Evolutionary conservation across 768 basidiomycete species (phyloP).

Genomic region (Solioccasus polychromus): DNA sequence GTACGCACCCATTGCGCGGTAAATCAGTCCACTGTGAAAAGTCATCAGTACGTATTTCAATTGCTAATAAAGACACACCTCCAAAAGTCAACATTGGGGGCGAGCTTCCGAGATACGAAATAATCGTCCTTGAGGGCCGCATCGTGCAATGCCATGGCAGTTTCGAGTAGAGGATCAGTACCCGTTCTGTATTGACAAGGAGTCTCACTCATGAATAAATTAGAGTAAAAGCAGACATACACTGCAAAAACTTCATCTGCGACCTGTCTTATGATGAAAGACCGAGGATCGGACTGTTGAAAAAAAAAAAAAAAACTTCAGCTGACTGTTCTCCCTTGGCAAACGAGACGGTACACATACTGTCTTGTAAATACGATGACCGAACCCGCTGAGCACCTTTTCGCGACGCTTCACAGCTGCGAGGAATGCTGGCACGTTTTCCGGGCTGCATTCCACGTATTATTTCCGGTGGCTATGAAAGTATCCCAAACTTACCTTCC

Average conservation of each 20-base stretch:
- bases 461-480: not conserved
- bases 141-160: slow-evolving; percentile 86
- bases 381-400: slow-evolving; percentile 87
- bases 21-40: slow-evolving; percentile 70
- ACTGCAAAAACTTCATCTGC: slow-evolving; percentile 91
- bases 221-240: slow-evolving; percentile 38
- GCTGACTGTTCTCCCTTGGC: not conserved
- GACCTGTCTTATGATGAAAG: slow-evolving; percentile 85
- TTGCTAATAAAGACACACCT: slow-evolving; percentile 26
- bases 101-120: slow-evolving; percentile 76
- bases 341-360: slow-evolving; percentile 32
- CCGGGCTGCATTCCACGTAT: slow-evolving; percentile 46
- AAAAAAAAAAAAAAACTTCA: slow-evolving; percentile 2
- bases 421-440: slow-evolving; percentile 81
- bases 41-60: not conserved
- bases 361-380: slow-evolving; percentile 82
- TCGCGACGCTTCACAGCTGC: slow-evolving; percentile 86
- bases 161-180: slow-evolving; percentile 78
- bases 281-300: slow-evolving; percentile 80
- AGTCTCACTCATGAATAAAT: not conserved
- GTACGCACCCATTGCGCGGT: slow-evolving; percentile 81
- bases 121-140: slow-evolving; percentile 90
- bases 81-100: slow-evolving; percentile 93
- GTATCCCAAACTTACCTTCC: slow-evolving; percentile 54
- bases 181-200: slow-evolving; percentile 57